Percentiles rank a stretch among this genome's conserved stretches.
phyloP scores from a whole-genome alignment of 495 filamentous ascomycete genomes.

The Opeltia flavorubescens region DNA sequence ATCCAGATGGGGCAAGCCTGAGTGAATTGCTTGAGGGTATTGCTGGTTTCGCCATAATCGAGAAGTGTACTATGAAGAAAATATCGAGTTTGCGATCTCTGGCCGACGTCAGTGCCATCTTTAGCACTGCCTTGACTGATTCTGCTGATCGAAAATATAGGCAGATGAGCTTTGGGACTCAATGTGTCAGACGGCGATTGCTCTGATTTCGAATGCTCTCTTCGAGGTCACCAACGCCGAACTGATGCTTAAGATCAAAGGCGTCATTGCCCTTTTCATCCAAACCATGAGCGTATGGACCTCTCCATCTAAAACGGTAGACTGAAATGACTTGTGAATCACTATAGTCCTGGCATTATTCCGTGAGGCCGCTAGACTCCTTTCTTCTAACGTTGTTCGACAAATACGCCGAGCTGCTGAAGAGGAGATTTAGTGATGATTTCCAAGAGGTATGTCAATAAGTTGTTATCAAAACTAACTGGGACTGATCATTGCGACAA shows the following conservation, averaged over 20 bases:
- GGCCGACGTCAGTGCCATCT: conserved; percentile 52
- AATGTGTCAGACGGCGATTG: conserved; percentile 80
- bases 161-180: conserved; percentile 97
- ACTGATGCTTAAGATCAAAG: conserved; percentile 78
- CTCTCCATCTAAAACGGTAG: neutral
- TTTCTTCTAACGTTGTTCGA: conserved; percentile 78
- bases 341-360: conserved; percentile 73
- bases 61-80: conserved; percentile 82
- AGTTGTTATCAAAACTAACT: neutral
- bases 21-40: conserved; percentile 84
- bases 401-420: conserved; percentile 86
- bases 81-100: conserved; percentile 67
- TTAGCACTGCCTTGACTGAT: neutral
- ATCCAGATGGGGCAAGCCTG: conserved; percentile 61
- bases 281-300: conserved; percentile 78
- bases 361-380: conserved; percentile 62
- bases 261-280: conserved; percentile 83
- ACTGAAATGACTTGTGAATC: neutral
- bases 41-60: conserved; percentile 92
- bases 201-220: conserved; percentile 62
- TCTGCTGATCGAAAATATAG: conserved; percentile 25
- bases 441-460: conserved; percentile 60
- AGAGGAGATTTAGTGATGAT: conserved; percentile 77
- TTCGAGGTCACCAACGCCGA: conserved; percentile 70
- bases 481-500: conserved; percentile 20